Percentiles rank a stretch among this genome's conserved stretches.
These are phyloP conservation scores for Pythium plurisporium DNA, from an alignment of 352 stramenopile genomes.

Conservation along the genomic window DNA sequence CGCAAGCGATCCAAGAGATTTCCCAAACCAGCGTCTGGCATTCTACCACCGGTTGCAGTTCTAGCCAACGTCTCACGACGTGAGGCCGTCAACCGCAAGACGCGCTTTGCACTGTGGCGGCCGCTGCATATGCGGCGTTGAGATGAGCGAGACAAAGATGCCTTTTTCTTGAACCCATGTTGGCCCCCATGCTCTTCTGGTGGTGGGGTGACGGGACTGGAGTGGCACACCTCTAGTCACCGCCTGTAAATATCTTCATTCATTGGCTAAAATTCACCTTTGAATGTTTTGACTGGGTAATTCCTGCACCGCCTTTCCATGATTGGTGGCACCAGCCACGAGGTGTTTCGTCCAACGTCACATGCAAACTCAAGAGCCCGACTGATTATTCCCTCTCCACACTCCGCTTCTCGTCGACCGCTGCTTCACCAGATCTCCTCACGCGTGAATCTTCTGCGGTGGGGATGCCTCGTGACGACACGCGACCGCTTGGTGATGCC, in stretches of 20 bases:
- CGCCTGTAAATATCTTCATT: neutral
- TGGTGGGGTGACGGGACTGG: neutral
- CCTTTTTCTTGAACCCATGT: neutral
- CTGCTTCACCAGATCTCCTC: neutral
- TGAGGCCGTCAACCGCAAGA: neutral
- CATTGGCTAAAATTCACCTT: neutral
- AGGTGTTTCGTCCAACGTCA: neutral
- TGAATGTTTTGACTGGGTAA: neutral
- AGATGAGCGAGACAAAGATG: neutral
- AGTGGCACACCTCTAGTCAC: neutral
- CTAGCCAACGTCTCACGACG: neutral
- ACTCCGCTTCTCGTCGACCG: neutral
- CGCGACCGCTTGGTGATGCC: neutral
- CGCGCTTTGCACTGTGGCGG: slow-evolving; percentile 15
- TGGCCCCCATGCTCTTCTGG: neutral
- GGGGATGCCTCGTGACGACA: neutral
- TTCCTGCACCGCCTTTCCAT: neutral
- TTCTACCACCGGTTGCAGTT: too few relatives aligned
- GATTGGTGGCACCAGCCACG: neutral
- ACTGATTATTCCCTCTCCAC: neutral
- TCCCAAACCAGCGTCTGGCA: too few relatives aligned
- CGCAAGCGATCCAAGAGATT: slow-evolving; percentile 19
- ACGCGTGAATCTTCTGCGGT: neutral
- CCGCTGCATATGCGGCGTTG: slow-evolving; percentile 20
- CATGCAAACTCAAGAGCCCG: too few relatives aligned